A percentile compares a stretch with the other conserved stretches of the same genome.
Evolutionary conservation across 345 rosid genomes (phyloP).

Genomic region (Syzygium aromaticum): DNA sequence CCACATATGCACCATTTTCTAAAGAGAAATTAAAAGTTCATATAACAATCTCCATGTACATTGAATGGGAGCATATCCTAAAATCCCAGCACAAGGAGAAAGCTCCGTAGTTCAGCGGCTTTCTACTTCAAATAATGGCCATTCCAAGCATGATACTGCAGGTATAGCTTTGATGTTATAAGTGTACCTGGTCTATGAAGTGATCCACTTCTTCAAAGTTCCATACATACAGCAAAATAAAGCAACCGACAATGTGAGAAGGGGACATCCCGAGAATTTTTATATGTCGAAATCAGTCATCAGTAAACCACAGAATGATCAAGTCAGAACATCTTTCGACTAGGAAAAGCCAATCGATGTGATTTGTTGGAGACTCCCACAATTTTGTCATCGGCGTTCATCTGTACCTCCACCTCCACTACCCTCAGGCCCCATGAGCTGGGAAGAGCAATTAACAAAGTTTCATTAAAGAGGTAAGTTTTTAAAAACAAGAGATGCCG

Average conservation of each 20-base stretch:
- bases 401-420: neutral
- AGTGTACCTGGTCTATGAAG: neutral
- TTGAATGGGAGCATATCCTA: neutral
- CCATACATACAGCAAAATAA: neutral
- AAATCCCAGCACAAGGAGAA: neutral
- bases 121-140: neutral
- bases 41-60: neutral
- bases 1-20: neutral
- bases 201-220: neutral
- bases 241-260: neutral
- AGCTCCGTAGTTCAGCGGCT: neutral
- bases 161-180: neutral
- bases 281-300: neutral
- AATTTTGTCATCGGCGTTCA: neutral
- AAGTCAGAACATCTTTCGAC: neutral
- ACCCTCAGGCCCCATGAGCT: neutral
- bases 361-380: neutral
- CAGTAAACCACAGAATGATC: neutral
- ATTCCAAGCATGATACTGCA: neutral
- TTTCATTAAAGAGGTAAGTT: neutral
- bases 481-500: neutral
- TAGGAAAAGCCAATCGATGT: neutral
- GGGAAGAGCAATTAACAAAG: neutral
- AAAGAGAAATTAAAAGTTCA: neutral
- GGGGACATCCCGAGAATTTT: neutral